These are phyloP conservation scores for Jackrogersella multiformis DNA, from an alignment of 495 filamentous ascomycete species.

Conservation along the genomic window DNA sequence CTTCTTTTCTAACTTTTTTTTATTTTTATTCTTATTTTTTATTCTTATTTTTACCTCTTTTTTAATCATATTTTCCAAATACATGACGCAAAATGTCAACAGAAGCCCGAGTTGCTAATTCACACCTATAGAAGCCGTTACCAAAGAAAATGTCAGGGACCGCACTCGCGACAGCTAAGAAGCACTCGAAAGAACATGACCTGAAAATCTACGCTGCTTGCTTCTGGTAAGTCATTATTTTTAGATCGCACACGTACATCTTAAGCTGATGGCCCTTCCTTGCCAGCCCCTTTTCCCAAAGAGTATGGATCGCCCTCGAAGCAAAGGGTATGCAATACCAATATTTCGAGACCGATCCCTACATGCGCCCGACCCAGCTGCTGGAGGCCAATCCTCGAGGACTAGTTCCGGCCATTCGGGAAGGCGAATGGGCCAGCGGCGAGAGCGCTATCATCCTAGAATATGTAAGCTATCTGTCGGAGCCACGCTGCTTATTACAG, in stretches of 20 bases:
- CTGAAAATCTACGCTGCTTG: constrained; percentile 89
- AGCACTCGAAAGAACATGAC: constrained; percentile 72
- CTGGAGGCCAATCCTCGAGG: constrained; percentile 90
- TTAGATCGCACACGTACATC: neutral
- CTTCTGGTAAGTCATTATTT: constrained; percentile 74
- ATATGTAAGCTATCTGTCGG: constrained; percentile 67
- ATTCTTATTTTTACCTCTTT: neutral
- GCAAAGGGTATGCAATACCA: constrained; percentile 84
- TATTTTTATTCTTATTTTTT: neutral
- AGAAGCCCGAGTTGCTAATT: constrained; percentile 9
- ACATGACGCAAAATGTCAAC: neutral
- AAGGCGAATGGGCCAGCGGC: constrained; percentile 88
- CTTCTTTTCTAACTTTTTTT: neutral
- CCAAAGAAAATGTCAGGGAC: constrained; percentile 85
- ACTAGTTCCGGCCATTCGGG: constrained; percentile 81
- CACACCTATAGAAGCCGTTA: constrained; percentile 65
- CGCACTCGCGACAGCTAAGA: constrained; percentile 77
- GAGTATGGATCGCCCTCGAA: constrained; percentile 96
- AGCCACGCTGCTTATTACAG: neutral
- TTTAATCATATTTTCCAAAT: neutral
- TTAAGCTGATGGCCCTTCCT: constrained; percentile 24
- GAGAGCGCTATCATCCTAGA: constrained; percentile 90
- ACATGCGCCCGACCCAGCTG: constrained; percentile 72
- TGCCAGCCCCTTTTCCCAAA: constrained; percentile 76
- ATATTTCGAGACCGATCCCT: constrained; percentile 92